phyloP scores from a whole-genome alignment of 148 eudicot genomes.

The Cornus florida region DNA sequence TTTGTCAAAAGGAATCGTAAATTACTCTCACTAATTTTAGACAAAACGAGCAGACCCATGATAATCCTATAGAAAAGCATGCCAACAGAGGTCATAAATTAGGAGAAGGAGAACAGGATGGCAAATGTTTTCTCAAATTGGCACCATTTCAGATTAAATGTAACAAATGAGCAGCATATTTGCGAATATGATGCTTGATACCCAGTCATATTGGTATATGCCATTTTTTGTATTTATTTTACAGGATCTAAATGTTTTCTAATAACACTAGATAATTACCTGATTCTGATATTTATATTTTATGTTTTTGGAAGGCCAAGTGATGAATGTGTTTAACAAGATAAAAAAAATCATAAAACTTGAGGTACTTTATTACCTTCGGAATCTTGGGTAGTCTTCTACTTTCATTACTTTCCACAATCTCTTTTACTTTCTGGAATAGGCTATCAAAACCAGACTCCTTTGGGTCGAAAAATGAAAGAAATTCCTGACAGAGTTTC shows the following conservation, averaged over 20 bases:
- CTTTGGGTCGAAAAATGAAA: slow-evolving; percentile 55
- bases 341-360: too few species aligned
- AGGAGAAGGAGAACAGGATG: background rate
- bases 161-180: too few species aligned
- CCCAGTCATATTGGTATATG: background rate
- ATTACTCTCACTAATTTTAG: background rate
- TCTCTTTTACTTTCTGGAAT: slow-evolving; percentile 66
- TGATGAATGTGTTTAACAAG: too few species aligned
- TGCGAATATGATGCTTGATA: background rate
- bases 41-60: background rate
- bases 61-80: background rate
- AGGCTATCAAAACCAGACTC: slow-evolving; percentile 39
- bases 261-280: too few species aligned
- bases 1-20: background rate
- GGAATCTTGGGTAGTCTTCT: slow-evolving; percentile 92
- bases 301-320: too few species aligned
- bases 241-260: too few species aligned
- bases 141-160: background rate
- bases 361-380: slow-evolving; percentile 48
- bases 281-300: too few species aligned
- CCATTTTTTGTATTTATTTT: background rate
- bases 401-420: slow-evolving; percentile 90
- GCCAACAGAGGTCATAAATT: background rate
- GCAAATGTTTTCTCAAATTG: background rate
- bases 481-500: slow-evolving; percentile 34